phyloP scores from a whole-genome alignment of 495 filamentous ascomycete species.

The Neurospora sp. region DNA sequence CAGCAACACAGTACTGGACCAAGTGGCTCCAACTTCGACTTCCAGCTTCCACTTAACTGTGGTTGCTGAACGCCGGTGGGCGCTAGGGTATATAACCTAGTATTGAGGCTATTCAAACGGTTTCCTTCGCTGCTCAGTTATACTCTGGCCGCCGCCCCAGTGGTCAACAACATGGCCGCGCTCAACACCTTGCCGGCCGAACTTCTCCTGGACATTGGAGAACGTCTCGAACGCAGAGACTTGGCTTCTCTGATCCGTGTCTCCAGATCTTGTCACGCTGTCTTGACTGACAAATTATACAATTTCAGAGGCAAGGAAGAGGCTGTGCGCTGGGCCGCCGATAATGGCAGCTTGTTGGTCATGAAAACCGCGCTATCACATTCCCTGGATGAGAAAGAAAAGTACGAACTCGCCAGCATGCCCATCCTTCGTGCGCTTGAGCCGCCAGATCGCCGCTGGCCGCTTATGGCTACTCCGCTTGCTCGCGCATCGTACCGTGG shows the following conservation, averaged over 20 bases:
- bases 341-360: background rate
- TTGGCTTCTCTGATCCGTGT: background rate
- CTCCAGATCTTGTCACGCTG: background rate
- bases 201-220: conserved; percentile 3
- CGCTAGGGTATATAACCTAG: background rate
- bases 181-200: conserved; percentile 1
- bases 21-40: background rate
- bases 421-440: background rate
- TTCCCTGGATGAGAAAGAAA: background rate
- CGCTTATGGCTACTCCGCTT: background rate
- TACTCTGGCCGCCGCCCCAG: background rate
- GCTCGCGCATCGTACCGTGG: conserved; percentile 1
- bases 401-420: background rate
- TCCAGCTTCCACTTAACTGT: background rate
- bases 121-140: background rate
- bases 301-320: background rate
- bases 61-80: background rate
- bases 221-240: background rate
- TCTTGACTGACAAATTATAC: background rate
- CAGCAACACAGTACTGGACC: background rate
- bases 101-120: background rate
- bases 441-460: background rate
- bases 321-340: conserved; percentile 1
- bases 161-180: background rate
- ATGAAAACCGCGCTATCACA: background rate